These are phyloP conservation scores for Cryptomeria japonica DNA, from an alignment of 75 land plant genomes.

Conservation along the genomic window DNA sequence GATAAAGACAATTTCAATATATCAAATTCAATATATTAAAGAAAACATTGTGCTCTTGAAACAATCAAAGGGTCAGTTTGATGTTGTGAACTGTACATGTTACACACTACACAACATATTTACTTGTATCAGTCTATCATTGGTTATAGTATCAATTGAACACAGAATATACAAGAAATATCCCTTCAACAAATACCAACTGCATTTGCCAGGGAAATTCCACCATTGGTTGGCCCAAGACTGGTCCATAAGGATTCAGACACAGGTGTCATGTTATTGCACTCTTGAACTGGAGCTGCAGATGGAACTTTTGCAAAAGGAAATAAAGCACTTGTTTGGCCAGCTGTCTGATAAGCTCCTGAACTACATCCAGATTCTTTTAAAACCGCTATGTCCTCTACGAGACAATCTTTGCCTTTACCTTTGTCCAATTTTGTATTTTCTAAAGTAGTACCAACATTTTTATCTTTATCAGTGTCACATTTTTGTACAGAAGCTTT, in stretches of 20 bases:
- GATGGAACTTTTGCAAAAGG: slow-evolving; percentile 2
- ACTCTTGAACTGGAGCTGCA: slow-evolving; percentile 5
- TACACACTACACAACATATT: background rate
- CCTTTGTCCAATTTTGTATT: background rate
- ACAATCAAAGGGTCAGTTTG: background rate
- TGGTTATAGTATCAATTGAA: background rate
- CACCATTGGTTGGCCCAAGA: slow-evolving; percentile 8
- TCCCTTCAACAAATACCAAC: slow-evolving; percentile 11
- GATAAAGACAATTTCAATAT: background rate
- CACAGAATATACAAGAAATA: slow-evolving; percentile 3
- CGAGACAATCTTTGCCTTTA: background rate
- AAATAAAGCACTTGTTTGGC: slow-evolving; percentile 7
- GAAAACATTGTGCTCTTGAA: background rate
- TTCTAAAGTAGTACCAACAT: slow-evolving; percentile 11
- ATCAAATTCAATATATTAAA: background rate
- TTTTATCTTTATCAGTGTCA: slow-evolving; percentile 31
- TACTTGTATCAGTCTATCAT: background rate
- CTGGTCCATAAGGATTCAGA: slow-evolving; percentile 10
- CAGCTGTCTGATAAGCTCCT: background rate
- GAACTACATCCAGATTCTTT: slow-evolving; percentile 7
- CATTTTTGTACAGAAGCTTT: slow-evolving; percentile 30
- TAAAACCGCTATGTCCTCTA: background rate
- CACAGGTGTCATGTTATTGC: slow-evolving; percentile 8
- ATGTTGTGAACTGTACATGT: slow-evolving; percentile 5
- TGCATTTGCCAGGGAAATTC: slow-evolving; percentile 10